phyloP scores from a whole-genome alignment of 805 yeast species.

The Teunomyces kruisii region DNA sequence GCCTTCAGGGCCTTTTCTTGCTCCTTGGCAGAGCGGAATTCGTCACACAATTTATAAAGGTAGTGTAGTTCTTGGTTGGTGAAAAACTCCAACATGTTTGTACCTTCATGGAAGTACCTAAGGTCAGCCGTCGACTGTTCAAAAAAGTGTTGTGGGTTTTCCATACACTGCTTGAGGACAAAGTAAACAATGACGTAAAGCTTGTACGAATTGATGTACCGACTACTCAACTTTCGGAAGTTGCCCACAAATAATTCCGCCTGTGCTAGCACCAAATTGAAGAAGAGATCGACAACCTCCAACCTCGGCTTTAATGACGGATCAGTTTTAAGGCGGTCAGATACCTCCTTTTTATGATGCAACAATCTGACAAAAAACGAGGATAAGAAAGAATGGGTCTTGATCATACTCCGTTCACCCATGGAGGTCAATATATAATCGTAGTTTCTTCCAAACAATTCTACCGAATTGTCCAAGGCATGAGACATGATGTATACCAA shows the following conservation, averaged over 20 bases:
- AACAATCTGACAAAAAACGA: conserved; percentile 40
- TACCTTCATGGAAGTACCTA: conserved; percentile 33
- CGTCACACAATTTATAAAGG: conserved; percentile 37
- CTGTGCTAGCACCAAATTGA: conserved; percentile 32
- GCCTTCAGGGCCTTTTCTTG: conserved; percentile 13
- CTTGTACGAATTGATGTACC: conserved; percentile 41
- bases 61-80: conserved; percentile 34
- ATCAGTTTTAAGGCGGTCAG: conserved; percentile 15
- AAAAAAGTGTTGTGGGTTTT: conserved; percentile 37
- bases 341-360: conserved; percentile 35
- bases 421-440: conserved; percentile 37
- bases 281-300: conserved; percentile 32
- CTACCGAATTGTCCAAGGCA: conserved; percentile 42
- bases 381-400: conserved; percentile 38
- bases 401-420: conserved; percentile 40
- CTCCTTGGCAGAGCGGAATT: conserved; percentile 37
- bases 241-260: conserved; percentile 45
- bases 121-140: conserved; percentile 27
- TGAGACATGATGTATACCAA: conserved; percentile 43
- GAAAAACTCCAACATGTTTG: conserved; percentile 40
- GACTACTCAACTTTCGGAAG: conserved; percentile 35
- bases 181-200: conserved; percentile 42
- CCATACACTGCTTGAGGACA: conserved; percentile 42
- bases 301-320: conserved; percentile 20
- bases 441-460: conserved; percentile 39